A percentile compares a stretch with the other conserved stretches of the same genome.
These are phyloP conservation scores for Backusella liffmaniae DNA, from an alignment of 192 early-diverging fungal genomes.

Conservation along the genomic window DNA sequence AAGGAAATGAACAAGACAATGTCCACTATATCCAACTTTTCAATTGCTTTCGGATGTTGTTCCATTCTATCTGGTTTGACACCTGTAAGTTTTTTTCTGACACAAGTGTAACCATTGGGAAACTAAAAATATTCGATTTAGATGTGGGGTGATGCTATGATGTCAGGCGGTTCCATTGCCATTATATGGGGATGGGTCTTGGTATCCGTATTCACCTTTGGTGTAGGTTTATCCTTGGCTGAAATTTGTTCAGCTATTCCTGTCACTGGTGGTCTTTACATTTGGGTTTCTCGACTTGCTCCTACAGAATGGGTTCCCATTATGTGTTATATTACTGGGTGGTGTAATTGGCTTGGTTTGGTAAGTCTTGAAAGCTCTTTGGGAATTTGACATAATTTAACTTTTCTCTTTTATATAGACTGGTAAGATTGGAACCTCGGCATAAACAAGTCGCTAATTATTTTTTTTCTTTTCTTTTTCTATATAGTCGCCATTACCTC, in stretches of 20 bases:
- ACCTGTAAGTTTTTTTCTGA: conserved; percentile 34
- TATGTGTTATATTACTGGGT: conserved; percentile 54
- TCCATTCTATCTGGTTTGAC: conserved; percentile 52
- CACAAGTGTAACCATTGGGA: too few relatives aligned
- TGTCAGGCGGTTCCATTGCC: conserved; percentile 47
- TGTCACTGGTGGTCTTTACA: conserved; percentile 50
- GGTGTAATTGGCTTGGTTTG: conserved; percentile 55
- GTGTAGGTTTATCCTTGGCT: conserved; percentile 49
- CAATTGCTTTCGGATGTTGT: conserved; percentile 53
- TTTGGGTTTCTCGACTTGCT: conserved; percentile 52
- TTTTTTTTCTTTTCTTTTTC: neutral
- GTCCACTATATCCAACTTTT: conserved; percentile 49
- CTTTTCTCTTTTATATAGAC: neutral
- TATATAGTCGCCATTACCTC: conserved; percentile 45
- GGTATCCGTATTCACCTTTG: conserved; percentile 52
- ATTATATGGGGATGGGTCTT: conserved; percentile 51
- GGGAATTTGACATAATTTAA: neutral
- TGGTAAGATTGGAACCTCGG: neutral
- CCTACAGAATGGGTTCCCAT: conserved; percentile 47
- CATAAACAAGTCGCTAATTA: neutral
- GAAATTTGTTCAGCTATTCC: conserved; percentile 54
- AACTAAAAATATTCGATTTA: neutral
- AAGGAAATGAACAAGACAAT: conserved; percentile 54
- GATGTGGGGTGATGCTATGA: conserved; percentile 50
- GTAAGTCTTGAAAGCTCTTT: neutral